phyloP scores from a whole-genome alignment of 2,329 filamentous ascomycete genomes.

The Malbranchea zuffiana region DNA sequence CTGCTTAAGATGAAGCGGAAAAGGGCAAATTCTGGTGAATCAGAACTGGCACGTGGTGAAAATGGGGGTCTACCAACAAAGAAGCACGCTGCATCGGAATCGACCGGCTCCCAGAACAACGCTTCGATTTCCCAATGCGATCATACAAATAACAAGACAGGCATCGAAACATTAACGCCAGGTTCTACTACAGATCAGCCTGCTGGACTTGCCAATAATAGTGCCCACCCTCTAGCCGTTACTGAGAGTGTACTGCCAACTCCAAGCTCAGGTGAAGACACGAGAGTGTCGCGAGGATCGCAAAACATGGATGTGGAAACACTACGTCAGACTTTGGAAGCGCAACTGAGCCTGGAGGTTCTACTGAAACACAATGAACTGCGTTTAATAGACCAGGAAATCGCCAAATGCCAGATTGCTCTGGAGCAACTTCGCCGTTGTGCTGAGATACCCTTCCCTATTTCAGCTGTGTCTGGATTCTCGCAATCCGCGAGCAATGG shows the following conservation, averaged over 20 bases:
- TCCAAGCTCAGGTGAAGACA: not conserved
- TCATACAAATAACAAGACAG: not conserved
- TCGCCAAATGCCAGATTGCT: slow-evolving; percentile 88
- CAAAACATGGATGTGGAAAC: slow-evolving; percentile 30
- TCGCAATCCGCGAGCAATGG: slow-evolving; percentile 62
- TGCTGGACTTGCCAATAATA: not conserved
- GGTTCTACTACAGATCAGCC: not conserved
- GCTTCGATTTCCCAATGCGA: not conserved
- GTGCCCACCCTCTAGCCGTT: not conserved
- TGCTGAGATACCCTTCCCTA: slow-evolving; percentile 81
- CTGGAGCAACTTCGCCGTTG: slow-evolving; percentile 89
- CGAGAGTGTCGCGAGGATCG: not conserved
- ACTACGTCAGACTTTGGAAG: slow-evolving; percentile 63
- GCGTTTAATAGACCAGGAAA: slow-evolving; percentile 86
- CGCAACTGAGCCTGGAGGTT: slow-evolving; percentile 84
- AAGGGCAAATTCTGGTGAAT: slow-evolving; percentile 41
- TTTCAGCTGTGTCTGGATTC: slow-evolving; percentile 47
- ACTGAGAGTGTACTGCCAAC: not conserved
- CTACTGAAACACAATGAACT: slow-evolving; percentile 90
- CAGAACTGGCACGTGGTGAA: slow-evolving; percentile 16
- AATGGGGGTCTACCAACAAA: slow-evolving; percentile 2
- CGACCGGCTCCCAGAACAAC: slow-evolving; percentile 1
- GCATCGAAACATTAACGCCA: not conserved
- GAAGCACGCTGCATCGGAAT: not conserved
- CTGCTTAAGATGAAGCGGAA: slow-evolving; percentile 49